Base-by-base conservation (phyloP, 345 rosid genomes). In the Litchi chinensis region DNA sequence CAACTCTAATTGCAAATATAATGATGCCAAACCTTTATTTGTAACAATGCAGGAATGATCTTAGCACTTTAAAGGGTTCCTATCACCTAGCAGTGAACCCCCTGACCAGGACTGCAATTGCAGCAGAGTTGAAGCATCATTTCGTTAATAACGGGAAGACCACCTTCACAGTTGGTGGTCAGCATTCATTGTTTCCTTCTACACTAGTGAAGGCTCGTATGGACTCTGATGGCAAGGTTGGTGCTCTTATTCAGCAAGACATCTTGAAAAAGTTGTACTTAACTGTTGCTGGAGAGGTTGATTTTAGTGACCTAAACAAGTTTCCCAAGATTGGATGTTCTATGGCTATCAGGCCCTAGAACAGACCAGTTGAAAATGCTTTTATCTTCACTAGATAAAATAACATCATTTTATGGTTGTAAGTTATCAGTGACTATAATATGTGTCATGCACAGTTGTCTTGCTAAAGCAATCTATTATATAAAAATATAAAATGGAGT, bases 301-400 rank as follows among this genome's bases (percentile, higher is more conserved):
- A 88, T 28, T 63, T 85, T 40, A 71, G 62, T 44, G 78, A 70
- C 64, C 9, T 16, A 24, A 77, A 26, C 70, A 82, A 65, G 79
- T 46, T 56, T 48, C 89, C 91, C 4, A 89, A 82, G 82, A 8
- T 89, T 65, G 95, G 95, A 60, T 22, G 88, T 54, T 83, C 89
- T 26, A 16, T 83, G 68, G 79, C 86, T 22, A 69, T 86, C 46
- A 73, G 57, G 26, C 85, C 86, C 26, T 91, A 82, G 46, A 68
- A 40, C 3, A 56, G 54, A 39, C 65, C 16, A 60, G 64, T 28
- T 16, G 18, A 8, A 28, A 12, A 50, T 15, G 50, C 32, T 22
- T 0, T 21, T 19, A 18, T 8, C 3, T 43, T 68, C 66, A 71
- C 2, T 3, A 11, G 7, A 11, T 4, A 41, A 6, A 63, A 40